Evolutionary conservation across 192 early-diverging fungal species (phyloP), one percentile per base, ranked within the genome.

Genomic region (Globomyces pollinis-pini): DNA sequence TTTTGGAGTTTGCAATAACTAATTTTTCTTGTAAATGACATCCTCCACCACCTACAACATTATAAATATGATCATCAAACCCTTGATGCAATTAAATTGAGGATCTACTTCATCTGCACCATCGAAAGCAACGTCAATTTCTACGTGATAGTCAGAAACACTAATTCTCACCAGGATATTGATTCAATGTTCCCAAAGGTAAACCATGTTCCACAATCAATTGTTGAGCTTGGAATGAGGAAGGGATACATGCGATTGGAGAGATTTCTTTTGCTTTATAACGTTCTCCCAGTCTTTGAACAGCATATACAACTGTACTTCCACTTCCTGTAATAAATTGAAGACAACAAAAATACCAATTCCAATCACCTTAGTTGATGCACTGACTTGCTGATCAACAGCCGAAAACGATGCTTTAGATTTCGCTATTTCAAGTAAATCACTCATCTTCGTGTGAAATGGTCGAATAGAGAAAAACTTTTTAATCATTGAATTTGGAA

Each of bases 11-110:
- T 55, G 81, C 77, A 16, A 91, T 91, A 33, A 97, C 90, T 9
- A 94, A 78, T 75, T 94, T 94, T 65, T 97, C 94, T 63, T 89
- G 91, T 57, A 97, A 70, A 47, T 97, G 94, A 47, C 91, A 91
- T 24, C 73, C 94, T 50, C 94, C 94, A 23, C 94, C 94, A 20
- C 94, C 91, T 20, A n/a, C 15, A 39, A 20, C 15, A 20, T 39
- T 20, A 15, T 15, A 39, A 20, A n/a, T n/a, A n/a, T n/a, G n/a
- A n/a, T n/a, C n/a, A n/a, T n/a, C n/a, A n/a, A n/a, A n/a, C n/a
- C 55, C 74, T 97, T 97, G 73, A 97, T 97, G 18, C 83, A 88
- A 67, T 95, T 94, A 60, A 94, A 72, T 59, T 83, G 67, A 11
- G 84, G 56, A 61, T 97, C 94, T 29, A 88, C 84, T 57, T 81